These are phyloP conservation scores for Fusarium sterilihyphosum DNA, from an alignment of 2,329 filamentous ascomycete genomes.

Conservation along the genomic window DNA sequence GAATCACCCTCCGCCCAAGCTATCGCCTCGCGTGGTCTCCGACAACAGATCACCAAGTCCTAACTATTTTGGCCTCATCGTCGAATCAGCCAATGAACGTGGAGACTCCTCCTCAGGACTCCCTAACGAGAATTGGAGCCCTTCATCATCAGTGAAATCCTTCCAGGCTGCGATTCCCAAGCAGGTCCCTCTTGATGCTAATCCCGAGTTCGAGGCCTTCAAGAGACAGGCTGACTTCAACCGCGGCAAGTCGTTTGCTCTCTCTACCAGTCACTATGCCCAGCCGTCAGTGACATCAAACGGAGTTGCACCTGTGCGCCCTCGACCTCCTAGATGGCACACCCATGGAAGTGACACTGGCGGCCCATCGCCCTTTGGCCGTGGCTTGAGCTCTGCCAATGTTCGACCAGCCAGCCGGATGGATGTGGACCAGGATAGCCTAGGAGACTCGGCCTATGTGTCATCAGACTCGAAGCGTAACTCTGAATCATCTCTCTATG, in stretches of 20 bases:
- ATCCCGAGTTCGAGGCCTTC: constrained; percentile 86
- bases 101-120: constrained; percentile 73
- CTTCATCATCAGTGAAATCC: constrained; percentile 75
- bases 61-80: constrained; percentile 85
- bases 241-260: constrained; percentile 55
- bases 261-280: constrained; percentile 59
- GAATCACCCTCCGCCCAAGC: constrained; percentile 61
- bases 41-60: constrained; percentile 70
- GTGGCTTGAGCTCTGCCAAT: constrained; percentile 35
- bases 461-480: constrained; percentile 65
- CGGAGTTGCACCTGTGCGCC: constrained; percentile 49
- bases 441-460: constrained; percentile 64
- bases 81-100: constrained; percentile 69
- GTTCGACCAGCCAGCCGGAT: constrained; percentile 45
- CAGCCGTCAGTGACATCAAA: constrained; percentile 43
- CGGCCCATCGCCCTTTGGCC: constrained; percentile 48
- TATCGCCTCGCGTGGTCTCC: constrained; percentile 53
- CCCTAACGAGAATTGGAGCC: constrained; percentile 78
- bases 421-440: constrained; percentile 58
- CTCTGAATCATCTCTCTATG: constrained; percentile 58
- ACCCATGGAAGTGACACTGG: constrained; percentile 58
- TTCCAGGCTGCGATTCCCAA: constrained; percentile 75
- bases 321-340: constrained; percentile 58
- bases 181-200: constrained; percentile 76
- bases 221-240: constrained; percentile 76